These are phyloP conservation scores for Aspergillus sp. DNA, from an alignment of 2,329 filamentous ascomycete species.

Conservation along the genomic window DNA sequence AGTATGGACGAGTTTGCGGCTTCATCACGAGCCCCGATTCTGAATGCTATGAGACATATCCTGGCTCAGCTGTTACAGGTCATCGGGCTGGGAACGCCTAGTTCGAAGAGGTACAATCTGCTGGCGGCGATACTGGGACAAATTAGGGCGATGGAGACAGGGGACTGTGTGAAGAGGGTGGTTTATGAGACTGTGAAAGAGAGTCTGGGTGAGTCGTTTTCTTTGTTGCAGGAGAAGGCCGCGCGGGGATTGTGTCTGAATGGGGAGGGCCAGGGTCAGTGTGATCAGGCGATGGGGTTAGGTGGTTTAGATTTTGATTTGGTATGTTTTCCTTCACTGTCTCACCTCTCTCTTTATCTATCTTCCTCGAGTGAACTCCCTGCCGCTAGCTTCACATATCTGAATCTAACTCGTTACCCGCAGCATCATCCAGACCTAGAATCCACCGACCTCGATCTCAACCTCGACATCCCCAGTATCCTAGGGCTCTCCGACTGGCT, in stretches of 20 bases:
- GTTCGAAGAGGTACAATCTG: constrained; percentile 17
- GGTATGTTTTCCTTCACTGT: not conserved
- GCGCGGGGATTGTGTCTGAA: not conserved
- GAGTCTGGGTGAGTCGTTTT: not conserved
- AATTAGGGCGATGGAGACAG: constrained; percentile 9
- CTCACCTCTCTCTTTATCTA: not conserved
- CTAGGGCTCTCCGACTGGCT: not conserved
- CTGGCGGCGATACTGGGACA: constrained; percentile 15
- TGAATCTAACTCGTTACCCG: not conserved
- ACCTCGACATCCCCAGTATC: not conserved
- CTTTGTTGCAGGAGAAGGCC: not conserved
- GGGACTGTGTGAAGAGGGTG: not conserved
- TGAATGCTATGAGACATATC: constrained; percentile 19
- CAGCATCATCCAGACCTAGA: not conserved
- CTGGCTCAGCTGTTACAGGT: constrained; percentile 20
- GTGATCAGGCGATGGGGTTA: not conserved
- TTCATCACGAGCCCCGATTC: constrained; percentile 15
- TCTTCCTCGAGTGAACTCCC: no score
- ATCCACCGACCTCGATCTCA: not conserved
- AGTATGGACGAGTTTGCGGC: constrained; percentile 13
- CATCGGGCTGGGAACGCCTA: constrained; percentile 18
- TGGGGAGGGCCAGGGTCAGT: not conserved
- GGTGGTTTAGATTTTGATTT: not conserved
- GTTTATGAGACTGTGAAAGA: not conserved
- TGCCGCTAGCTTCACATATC: no score